Base-by-base conservation (phyloP, 2,329 filamentous ascomycete genomes). In the Stemphylium lycopersici region DNA sequence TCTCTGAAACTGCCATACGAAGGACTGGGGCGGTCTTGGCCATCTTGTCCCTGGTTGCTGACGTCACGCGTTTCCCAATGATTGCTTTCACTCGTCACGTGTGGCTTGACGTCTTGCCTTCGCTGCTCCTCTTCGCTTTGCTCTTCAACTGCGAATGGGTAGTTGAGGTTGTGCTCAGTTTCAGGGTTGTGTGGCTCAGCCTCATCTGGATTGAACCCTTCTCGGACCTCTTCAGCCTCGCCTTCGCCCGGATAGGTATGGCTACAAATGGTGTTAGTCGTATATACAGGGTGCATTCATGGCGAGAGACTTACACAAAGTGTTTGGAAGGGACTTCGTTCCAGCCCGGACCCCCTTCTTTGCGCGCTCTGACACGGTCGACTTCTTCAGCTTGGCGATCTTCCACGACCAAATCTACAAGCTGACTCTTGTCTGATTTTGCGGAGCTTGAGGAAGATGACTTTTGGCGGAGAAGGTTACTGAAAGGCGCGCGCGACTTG, bases 361-460 rank as follows among this genome's bases (percentile, higher is more conserved):
- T 86, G 48, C 84, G 79, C 11, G 83, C 82, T 46, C 85, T 80
- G n/a, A 84, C 82, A 42, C 84, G 81, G 55, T 88, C 85, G 41
- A 83, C 77, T 49, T 85, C 81, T 67, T 88, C 86, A 5, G 85
- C 86, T 41, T 84, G 73, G 39, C 75, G 80, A 66, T 89, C 85
- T 74, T 89, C 86, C 7, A 90, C 84, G 0, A 89, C 82, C 3
- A 90, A 75, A 68, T 90, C 87, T 10, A 89, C 86, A 4, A 89
- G 76, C 62, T 89, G 87, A 59, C 84, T 86, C 56, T 78, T 79
- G 59, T 83, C 81, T 1, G 85, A 87, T 53, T 82, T 81, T 7
- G 69, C 72, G 6, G 79, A 81, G 55, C 74, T 77, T 3, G 78
- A 68, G 0, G 75, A 76, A 0, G 75, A 76, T 6, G 83, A 84